Evolutionary conservation across 495 filamentous ascomycete genomes (phyloP).

Genomic region (Hyphodiscus hymeniophilus): DNA sequence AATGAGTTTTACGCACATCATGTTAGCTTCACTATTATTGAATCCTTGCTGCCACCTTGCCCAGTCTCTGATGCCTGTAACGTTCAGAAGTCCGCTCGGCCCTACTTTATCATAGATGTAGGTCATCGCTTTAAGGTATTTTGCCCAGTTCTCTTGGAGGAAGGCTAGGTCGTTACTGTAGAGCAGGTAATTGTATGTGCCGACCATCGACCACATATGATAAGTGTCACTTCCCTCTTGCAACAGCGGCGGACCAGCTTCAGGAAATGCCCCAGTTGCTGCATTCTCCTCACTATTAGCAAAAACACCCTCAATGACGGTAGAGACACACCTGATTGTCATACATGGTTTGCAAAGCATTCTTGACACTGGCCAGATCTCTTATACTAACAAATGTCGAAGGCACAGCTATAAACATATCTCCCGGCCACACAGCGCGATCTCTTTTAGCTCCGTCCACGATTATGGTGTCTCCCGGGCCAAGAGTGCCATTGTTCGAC

Average conservation of each 20-base stretch:
- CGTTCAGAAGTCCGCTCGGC: constrained; percentile 43
- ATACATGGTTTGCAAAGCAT: constrained; percentile 54
- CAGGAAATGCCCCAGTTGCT: constrained; percentile 18
- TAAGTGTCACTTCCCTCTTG: constrained; percentile 54
- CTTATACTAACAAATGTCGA: constrained; percentile 50
- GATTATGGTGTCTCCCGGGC: constrained; percentile 32
- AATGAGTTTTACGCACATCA: constrained; percentile 29
- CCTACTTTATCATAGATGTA: constrained; percentile 46
- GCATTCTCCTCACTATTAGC: constrained; percentile 6
- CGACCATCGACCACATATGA: constrained; percentile 59
- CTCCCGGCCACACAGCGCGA: constrained; percentile 45
- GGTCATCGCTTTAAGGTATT: constrained; percentile 45
- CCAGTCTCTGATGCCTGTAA: constrained; percentile 52
- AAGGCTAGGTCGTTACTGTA: constrained; percentile 51
- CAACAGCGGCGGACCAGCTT: constrained; percentile 51
- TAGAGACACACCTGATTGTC: constrained; percentile 26
- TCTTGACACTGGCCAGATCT: constrained; percentile 52
- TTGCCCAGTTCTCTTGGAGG: constrained; percentile 40
- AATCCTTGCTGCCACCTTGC: constrained; percentile 46
- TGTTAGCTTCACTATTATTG: constrained; percentile 46
- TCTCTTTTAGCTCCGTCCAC: constrained; percentile 52
- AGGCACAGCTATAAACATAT: constrained; percentile 53
- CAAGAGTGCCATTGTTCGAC: constrained; percentile 44
- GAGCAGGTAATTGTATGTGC: constrained; percentile 54
- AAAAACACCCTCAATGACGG: no score